A percentile compares a stretch with the other conserved stretches of the same genome.
These are phyloP conservation scores for Salix exigua DNA, from an alignment of 345 rosid species.

Conservation along the genomic window DNA sequence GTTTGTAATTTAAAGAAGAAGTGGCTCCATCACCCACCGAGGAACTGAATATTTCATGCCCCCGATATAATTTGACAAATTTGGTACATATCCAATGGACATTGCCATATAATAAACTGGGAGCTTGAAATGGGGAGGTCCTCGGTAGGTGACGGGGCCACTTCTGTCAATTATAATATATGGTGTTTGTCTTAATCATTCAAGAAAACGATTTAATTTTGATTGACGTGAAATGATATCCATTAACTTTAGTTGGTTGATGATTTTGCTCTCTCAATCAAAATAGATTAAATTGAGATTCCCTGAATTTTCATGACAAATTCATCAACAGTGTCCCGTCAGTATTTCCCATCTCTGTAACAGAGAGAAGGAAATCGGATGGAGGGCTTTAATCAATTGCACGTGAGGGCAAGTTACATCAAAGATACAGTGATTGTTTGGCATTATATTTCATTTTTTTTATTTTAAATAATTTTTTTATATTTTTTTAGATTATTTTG, in stretches of 20 bases:
- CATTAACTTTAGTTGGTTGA: too few species aligned
- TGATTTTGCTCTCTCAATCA: too few species aligned
- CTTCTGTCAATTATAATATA: conserved; percentile 1
- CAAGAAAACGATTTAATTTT: too few species aligned
- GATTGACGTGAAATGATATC: too few species aligned
- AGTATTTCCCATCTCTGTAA: too few species aligned
- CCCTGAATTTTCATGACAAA: neutral
- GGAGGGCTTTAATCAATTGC: neutral
- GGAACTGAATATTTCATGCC: neutral
- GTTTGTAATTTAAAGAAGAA: neutral
- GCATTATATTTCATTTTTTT: too few species aligned
- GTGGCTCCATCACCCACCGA: conserved; percentile 19
- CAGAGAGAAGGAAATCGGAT: neutral
- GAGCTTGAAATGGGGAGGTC: neutral
- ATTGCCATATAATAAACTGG: neutral
- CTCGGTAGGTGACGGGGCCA: conserved; percentile 19
- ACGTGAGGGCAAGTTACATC: neutral
- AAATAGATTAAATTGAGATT: neutral
- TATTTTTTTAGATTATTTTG: too few species aligned
- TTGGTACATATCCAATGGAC: conserved; percentile 1
- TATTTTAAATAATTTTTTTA: too few species aligned
- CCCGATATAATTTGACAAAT: neutral
- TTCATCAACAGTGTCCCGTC: neutral
- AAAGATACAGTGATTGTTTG: too few species aligned
- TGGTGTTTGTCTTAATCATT: conserved; percentile 1